A percentile compares a stretch with the other conserved stretches of the same genome.
These are phyloP conservation scores for Amauroascus niger DNA, from an alignment of 2,329 filamentous ascomycete genomes.

Conservation along the genomic window DNA sequence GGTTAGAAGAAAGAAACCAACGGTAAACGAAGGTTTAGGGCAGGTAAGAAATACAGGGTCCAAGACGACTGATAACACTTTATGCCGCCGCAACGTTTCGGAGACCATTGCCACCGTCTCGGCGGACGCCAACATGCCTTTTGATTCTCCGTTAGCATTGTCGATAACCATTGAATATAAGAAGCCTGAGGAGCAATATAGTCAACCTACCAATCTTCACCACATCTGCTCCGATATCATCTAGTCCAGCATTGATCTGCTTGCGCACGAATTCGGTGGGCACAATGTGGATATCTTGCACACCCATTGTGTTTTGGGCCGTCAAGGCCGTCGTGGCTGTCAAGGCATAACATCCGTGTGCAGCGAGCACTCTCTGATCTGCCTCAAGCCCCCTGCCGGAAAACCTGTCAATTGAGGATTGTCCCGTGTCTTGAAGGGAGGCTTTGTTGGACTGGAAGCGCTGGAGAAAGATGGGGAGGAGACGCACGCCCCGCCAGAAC, in stretches of 20 bases:
- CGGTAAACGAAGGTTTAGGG: too few relatives aligned
- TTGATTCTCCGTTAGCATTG: slow-evolving; percentile 6
- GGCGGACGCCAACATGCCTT: slow-evolving; percentile 73
- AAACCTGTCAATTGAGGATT: not conserved
- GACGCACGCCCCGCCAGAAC: slow-evolving; percentile 77
- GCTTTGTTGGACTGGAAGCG: not conserved
- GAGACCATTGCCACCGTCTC: slow-evolving; percentile 61
- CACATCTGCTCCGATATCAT: slow-evolving; percentile 78
- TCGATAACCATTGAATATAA: not conserved
- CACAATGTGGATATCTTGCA: slow-evolving; percentile 68
- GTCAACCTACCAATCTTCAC: slow-evolving; percentile 68
- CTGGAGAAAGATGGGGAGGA: not conserved
- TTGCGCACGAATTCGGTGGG: slow-evolving; percentile 70
- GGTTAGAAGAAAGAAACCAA: not conserved
- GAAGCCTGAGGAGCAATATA: not conserved
- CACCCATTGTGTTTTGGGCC: slow-evolving; percentile 85
- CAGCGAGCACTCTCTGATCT: slow-evolving; percentile 87
- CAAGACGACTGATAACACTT: slow-evolving; percentile 53
- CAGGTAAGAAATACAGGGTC: slow-evolving; percentile 54
- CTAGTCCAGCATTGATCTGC: slow-evolving; percentile 75
- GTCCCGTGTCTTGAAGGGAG: slow-evolving; percentile 10
- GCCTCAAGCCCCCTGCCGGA: slow-evolving; percentile 72
- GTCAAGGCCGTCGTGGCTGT: slow-evolving; percentile 91
- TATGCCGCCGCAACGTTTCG: slow-evolving; percentile 50
- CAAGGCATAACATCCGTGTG: slow-evolving; percentile 90